Percentiles rank a stretch among this genome's conserved stretches.
Conservation (phyloP, 768 basidiomycete species). For the Russula sp. region DNA sequence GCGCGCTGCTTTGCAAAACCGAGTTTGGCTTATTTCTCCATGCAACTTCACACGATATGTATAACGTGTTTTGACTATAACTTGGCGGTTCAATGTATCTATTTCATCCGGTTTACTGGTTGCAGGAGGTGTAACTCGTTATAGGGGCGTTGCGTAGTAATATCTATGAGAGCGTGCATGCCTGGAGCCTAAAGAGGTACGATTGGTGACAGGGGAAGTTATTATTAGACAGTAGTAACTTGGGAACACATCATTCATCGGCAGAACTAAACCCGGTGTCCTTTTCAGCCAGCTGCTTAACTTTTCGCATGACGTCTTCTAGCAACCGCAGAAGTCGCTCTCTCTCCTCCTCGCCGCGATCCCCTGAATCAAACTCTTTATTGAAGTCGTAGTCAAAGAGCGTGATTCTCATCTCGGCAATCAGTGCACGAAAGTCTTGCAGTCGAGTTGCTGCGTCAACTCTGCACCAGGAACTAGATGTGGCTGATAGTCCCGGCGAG, state of each 20-base stretch:
- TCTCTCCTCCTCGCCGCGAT: neutral
- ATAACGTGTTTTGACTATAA: neutral
- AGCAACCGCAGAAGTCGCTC: slow-evolving; percentile 13
- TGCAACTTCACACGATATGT: slow-evolving; percentile 2
- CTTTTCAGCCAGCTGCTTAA: neutral
- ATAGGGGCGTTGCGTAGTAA: neutral
- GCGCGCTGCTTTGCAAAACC: neutral
- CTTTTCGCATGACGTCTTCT: slow-evolving; percentile 15
- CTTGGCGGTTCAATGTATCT: neutral
- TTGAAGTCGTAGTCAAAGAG: neutral
- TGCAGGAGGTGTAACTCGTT: neutral
- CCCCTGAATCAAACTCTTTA: neutral
- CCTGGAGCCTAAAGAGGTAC: neutral
- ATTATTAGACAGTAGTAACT: neutral
- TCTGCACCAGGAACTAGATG: neutral
- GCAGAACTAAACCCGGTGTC: neutral
- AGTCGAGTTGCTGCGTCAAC: slow-evolving; percentile 10
- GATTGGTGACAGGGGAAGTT: neutral
- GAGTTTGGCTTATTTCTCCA: neutral
- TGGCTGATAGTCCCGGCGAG: neutral
- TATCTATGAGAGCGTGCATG: neutral
- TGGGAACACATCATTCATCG: neutral
- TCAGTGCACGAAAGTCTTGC: slow-evolving; percentile 9
- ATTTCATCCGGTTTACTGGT: neutral
- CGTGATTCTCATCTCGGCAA: slow-evolving; percentile 10